Base-by-base conservation (phyloP, 129 eudicot species). In the Pittosporum tobira region DNA sequence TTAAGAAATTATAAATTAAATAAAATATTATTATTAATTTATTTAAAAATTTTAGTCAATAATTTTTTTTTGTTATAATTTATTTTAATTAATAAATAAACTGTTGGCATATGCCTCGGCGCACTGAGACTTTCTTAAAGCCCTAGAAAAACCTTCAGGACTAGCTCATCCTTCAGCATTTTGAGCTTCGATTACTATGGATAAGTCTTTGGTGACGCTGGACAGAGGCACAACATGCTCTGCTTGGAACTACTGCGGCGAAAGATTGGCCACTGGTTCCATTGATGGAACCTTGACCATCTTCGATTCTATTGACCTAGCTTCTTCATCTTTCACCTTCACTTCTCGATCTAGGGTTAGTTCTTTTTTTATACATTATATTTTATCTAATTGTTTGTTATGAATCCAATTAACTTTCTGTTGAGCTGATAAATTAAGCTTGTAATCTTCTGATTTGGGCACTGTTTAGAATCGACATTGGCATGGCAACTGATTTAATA, bases 201-300 rank as follows among this genome's bases (percentile, higher is more conserved):
- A 78, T 77, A 84, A 79, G 65, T 20, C 68, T 5, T 64, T 93
- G 44, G 66, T 83, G 66, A 72, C 84, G 12, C 77, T 93, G 36
- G 85, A 76, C 18, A 75, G 73, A 75, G 94, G 90, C 34, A 81
- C 94, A 18, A 68, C 65, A 2, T 79, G 94, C 68, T 73, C 99
- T 21, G 73, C 99, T 18, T 87, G 99, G 99, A 87, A 91, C 34
- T 87, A 83, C 74, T 67, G 82, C 40, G 87, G 78, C 22, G 84
- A 83, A 51, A 74, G 94, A 67, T 63, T 91, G 47, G 94, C 87
- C 26, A 78, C 94, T 45, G 98, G 95, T 43, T 66, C 80, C 8
- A 30, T 48, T 52, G 78, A 76, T 55, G 98, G 99, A 11, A 61
- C 85, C 1, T 63, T 93, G 49, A 48, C 82, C 43, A 79, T 87